Evolutionary conservation across 805 yeast species (phyloP).

Genomic region (Metschnikowia drakensbergensis): DNA sequence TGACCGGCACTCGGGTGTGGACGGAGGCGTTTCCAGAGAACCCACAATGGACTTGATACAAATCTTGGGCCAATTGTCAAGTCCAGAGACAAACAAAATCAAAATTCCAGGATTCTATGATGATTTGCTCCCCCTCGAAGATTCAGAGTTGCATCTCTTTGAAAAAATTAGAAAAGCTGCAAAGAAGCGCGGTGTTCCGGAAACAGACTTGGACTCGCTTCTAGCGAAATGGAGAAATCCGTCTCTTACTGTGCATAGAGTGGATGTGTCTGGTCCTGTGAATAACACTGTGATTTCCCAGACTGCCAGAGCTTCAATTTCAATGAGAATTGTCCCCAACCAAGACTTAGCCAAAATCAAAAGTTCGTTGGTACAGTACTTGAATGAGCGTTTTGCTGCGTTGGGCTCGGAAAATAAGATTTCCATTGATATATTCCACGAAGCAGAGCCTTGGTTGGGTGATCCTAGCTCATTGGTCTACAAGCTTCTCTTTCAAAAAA

Average conservation of each 20-base stretch:
- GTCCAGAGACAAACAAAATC: slow-evolving; percentile 32
- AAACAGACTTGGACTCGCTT: slow-evolving; percentile 44
- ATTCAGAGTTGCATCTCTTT: slow-evolving; percentile 57
- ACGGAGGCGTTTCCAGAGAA: slow-evolving; percentile 87
- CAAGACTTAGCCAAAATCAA: slow-evolving; percentile 67
- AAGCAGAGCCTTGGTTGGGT: slow-evolving; percentile 96
- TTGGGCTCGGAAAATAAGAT: slow-evolving; percentile 62
- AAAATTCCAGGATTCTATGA: slow-evolving; percentile 74
- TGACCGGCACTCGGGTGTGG: slow-evolving; percentile 94
- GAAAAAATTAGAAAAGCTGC: slow-evolving; percentile 48
- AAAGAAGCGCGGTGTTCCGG: slow-evolving; percentile 30
- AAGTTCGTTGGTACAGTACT: slow-evolving; percentile 40
- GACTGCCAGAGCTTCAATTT: slow-evolving; percentile 67
- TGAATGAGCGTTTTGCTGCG: slow-evolving; percentile 44
- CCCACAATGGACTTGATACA: slow-evolving; percentile 85
- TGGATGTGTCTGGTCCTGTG: slow-evolving; percentile 85
- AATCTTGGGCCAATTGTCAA: slow-evolving; percentile 61
- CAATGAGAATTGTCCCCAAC: slow-evolving; percentile 85
- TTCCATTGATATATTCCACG: slow-evolving; percentile 61
- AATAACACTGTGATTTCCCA: slow-evolving; percentile 89
- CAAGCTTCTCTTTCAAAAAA: slow-evolving; percentile 57
- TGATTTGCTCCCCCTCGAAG: slow-evolving; percentile 55
- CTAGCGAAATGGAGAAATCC: slow-evolving; percentile 88
- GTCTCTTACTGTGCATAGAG: slow-evolving; percentile 78
- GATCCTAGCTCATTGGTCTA: slow-evolving; percentile 76